Percentiles rank a stretch among this genome's conserved stretches.
These are phyloP conservation scores for Diaporthe citrichinensis DNA, from an alignment of 2,329 filamentous ascomycete genomes.

Conservation along the genomic window DNA sequence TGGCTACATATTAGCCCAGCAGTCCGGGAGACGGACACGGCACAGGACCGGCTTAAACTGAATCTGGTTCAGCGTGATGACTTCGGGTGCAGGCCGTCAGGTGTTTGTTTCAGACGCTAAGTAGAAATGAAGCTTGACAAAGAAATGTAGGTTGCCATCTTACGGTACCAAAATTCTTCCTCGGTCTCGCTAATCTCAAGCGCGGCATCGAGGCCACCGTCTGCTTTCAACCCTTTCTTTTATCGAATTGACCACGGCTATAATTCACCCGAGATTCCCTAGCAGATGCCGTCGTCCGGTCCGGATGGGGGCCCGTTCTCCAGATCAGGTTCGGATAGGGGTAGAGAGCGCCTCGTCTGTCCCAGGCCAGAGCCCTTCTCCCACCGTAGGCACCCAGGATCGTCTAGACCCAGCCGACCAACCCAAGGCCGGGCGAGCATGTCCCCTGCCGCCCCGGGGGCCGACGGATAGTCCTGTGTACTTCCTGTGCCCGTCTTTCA, in stretches of 20 bases:
- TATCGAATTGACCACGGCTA: not conserved
- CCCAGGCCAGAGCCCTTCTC: not conserved
- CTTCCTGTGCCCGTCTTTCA: not conserved
- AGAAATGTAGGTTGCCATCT: not conserved
- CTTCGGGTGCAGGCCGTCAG: not conserved
- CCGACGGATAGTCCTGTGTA: not conserved
- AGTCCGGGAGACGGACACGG: not conserved
- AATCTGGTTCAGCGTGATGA: not conserved
- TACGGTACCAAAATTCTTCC: too few species aligned
- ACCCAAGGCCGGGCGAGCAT: not conserved
- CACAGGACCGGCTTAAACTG: constrained; percentile 3
- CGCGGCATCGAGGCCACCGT: not conserved
- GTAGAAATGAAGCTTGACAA: not conserved
- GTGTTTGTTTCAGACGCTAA: not conserved
- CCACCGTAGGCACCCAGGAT: not conserved
- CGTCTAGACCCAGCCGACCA: not conserved
- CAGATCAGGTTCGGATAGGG: not conserved
- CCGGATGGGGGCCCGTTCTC: too few species aligned
- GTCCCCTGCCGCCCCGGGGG: not conserved
- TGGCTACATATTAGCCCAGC: not conserved
- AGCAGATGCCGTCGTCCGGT: not conserved
- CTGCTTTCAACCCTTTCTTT: not conserved
- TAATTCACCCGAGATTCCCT: not conserved
- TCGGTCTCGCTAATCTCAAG: constrained; percentile 24
- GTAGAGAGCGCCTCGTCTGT: not conserved